Base-by-base conservation (phyloP, 139 green algal species). In the Chlorella ohadii region DNA sequence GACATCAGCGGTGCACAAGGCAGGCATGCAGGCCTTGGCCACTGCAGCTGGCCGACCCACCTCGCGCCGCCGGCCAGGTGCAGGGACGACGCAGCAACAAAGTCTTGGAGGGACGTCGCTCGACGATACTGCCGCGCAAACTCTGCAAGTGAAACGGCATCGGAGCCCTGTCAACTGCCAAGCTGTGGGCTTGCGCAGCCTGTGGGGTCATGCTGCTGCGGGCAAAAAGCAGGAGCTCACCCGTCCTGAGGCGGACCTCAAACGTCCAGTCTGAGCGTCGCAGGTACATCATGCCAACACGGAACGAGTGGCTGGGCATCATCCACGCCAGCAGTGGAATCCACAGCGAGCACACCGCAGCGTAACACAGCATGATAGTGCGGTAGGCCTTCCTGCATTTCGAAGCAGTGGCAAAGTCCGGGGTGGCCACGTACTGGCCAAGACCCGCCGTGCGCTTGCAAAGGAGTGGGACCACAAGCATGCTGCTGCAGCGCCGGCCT, bases 301-400 rank as follows among this genome's bases (percentile, higher is more conserved):
- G 71, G 39, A 94, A 88, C 1, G 91, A 79, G 56, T 88, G 66
- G 72, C 85, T 90, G 44, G 91, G 91, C 91, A 92, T 92, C 82
- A 94, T 91, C 91, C 91, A 94, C 7, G 86, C 79, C 23, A 89
- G 83, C 34, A 93, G 57, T 7, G 86, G 87, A 22, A 93, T 74
- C 89, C 87, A 94, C 6, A 93, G 61, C 16, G 61, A 82, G 76
- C 77, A 88, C 6, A 91, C 64, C 12, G 78, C 82, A 3, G 87
- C 77, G 47, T 94, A 94, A 20, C 86, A 64, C 4, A 92, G 47
- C 68, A 93, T 67, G 33, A 89, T 80, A 16, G 61, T 81, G 38
- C 79, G 77, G 56, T 89, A 93, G 0, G 79, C 87, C n/a, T 25
- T n/a, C 84, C 83, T 91, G 83, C 76, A 44, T 57, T 31, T 55